Percentiles rank a stretch among this genome's conserved stretches.
Evolutionary conservation across 805 yeast species (phyloP).

Genomic region (Ogataea siamensis): DNA sequence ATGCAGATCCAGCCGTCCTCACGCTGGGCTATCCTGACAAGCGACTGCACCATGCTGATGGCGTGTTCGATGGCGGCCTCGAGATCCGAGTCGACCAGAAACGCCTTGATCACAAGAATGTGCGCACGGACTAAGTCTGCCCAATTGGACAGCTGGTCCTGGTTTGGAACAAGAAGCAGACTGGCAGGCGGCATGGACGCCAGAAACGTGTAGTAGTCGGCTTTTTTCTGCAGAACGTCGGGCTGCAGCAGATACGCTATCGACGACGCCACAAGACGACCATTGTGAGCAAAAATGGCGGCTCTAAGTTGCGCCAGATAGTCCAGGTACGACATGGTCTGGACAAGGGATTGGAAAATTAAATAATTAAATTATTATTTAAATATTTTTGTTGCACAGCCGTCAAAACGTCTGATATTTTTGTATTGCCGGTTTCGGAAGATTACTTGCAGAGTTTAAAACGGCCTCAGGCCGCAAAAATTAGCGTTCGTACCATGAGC

Average conservation of each 20-base stretch:
- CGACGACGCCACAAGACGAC: constrained; percentile 10
- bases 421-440: constrained; percentile 11
- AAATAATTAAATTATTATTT: too few relatives aligned
- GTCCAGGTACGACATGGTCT: constrained; percentile 17
- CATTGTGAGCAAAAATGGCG: constrained; percentile 15
- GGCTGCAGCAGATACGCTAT: constrained; percentile 20
- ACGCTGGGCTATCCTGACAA: constrained; percentile 18
- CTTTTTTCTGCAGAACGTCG: constrained; percentile 18
- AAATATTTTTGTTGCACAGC: constrained; percentile 8
- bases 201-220: constrained; percentile 16
- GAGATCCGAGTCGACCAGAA: constrained; percentile 21
- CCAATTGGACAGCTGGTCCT: constrained; percentile 13
- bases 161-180: constrained; percentile 12
- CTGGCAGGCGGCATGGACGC: constrained; percentile 17
- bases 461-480: background rate
- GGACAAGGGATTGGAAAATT: too few relatives aligned
- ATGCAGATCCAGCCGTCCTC: constrained; percentile 22
- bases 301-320: constrained; percentile 13
- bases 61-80: constrained; percentile 20
- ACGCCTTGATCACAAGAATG: constrained; percentile 17
- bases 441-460: constrained; percentile 8
- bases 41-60: constrained; percentile 14
- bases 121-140: constrained; percentile 12
- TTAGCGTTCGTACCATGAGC: constrained; percentile 3
- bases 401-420: constrained; percentile 3